Percentiles rank a stretch among this genome's conserved stretches.
These are phyloP conservation scores for Aspergillus sp. DNA, from an alignment of 2,329 filamentous ascomycete species.

Conservation along the genomic window DNA sequence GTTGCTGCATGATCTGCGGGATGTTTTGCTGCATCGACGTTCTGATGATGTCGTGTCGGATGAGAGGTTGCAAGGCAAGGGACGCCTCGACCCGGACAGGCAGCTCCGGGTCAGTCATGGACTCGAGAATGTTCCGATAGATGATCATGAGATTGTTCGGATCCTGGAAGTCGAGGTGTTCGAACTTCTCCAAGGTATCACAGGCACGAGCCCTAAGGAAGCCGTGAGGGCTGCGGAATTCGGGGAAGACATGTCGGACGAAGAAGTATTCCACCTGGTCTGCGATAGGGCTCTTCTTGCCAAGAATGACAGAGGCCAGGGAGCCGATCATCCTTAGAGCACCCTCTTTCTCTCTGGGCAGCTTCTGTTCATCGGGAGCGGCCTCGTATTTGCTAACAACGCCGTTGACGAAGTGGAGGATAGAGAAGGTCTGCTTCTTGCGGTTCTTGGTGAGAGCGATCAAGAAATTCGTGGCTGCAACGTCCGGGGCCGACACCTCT, in stretches of 20 bases:
- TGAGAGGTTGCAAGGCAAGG: slow-evolving; percentile 86
- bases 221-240: slow-evolving; percentile 86
- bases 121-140: slow-evolving; percentile 93
- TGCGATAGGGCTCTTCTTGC: slow-evolving; percentile 96
- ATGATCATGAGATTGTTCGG: slow-evolving; percentile 90
- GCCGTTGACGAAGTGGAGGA: slow-evolving; percentile 89
- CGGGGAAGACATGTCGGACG: slow-evolving; percentile 94
- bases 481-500: slow-evolving; percentile 88
- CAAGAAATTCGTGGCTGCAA: slow-evolving; percentile 93
- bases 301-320: slow-evolving; percentile 82
- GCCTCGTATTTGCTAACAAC: slow-evolving; percentile 89
- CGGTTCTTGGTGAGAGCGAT: slow-evolving; percentile 89
- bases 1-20: slow-evolving; percentile 97
- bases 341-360: slow-evolving; percentile 91
- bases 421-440: slow-evolving; percentile 90
- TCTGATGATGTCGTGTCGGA: slow-evolving; percentile 88
- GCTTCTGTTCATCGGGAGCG: slow-evolving; percentile 79
- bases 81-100: slow-evolving; percentile 92
- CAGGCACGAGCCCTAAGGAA: slow-evolving; percentile 91
- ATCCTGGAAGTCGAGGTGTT: slow-evolving; percentile 94
- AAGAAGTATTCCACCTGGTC: slow-evolving; percentile 98
- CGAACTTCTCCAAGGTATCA: slow-evolving; percentile 96
- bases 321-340: slow-evolving; percentile 96
- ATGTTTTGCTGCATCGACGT: slow-evolving; percentile 96
- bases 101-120: slow-evolving; percentile 88